Evolutionary conservation across 345 rosid species (phyloP), one percentile per base, ranked within the genome.

Genomic region (Lumnitzera littorea): DNA sequence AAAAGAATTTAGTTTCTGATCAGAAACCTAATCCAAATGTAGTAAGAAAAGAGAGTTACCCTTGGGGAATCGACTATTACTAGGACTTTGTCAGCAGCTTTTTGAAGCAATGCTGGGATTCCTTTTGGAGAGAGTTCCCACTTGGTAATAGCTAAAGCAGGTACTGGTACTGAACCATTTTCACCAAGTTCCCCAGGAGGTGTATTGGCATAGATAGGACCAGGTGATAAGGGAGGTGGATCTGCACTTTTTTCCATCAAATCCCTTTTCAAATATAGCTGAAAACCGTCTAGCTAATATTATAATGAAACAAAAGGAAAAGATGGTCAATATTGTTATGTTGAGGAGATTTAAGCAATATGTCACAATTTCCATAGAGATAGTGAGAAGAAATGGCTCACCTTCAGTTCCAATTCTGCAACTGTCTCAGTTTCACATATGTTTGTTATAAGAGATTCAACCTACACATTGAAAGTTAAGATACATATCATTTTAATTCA

Each of bases 381-480:
- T 46, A 49, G 29, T 1, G 31, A 27, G 31, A 20, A 13, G 24
- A 16, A 24, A 12, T 24, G 15, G 13, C 63, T 60, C 13, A 60
- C 63, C 52, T 48, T 60, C 46, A 60, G 27, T 49, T 49, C 43
- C 13, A 60, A 25, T n/a, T 60, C 43, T 60, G 48, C 46, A 13
- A 60, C 25, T 24, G 63, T 48, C 27, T 50, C 50, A 0, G 47
- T 29, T 53, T 60, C 0, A 41, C 63, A 60, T 11, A 60, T 49
- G 41, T 14, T 15, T 27, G 63, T 48, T 25, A 60, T 60, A 51
- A 60, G 54, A 60, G 63, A 48, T 60, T 24, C 15, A 49, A 60
- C 53, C 63, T 60, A 50, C 53, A 60, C 6, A 13, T 48, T 36
- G 11, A 36, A 36, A 4, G 43, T 36, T 4, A 36, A 36, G 43